Evolutionary conservation across 371 early-diverging fungal genomes (phyloP), one percentile per base, ranked within the genome.

Genomic region (Blastocladiella emersonii): DNA sequence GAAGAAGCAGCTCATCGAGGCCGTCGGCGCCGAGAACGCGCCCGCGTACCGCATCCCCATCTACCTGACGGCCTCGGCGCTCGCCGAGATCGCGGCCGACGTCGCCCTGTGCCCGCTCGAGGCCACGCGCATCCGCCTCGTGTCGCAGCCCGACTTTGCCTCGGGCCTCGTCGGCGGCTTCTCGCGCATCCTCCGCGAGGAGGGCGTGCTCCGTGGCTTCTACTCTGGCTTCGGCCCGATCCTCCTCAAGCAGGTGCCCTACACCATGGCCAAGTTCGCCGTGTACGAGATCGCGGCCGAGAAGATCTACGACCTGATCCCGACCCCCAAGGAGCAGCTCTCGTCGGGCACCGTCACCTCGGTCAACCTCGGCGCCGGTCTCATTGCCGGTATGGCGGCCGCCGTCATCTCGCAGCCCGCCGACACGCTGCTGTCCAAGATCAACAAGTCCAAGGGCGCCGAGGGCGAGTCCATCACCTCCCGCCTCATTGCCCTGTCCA

Each of bases 81-180:
- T 85, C 59, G 92, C 92, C 56, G 93, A 92, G 77, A 78, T 92
- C 67, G 75, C 91, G 67, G 93, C 92, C 70, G 92, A 92, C 72
- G 72, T 91, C 23, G 76, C 82, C 34, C 79, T 90, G 55, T 87
- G 88, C 74, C 88, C 88, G 61, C 74, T 85, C 59, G 86, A 87
- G 72, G 88, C 88, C 67, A 85, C 85, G 63, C 83, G 87, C 71
- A 86, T 86, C 66, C 83, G 85, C 77, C 77, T 85, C 62, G 87
- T 86, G 56, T 86, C 87, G 64, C 85, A 86, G 68, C 85, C 87
- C 53, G 68, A 70, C 57, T 86, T 86, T 70, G 85, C 87, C 67
- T 57, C 71, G 49, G 87, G 87, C 68, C 78, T 86, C 55, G 66
- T 81, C 49, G 61, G 74, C 68, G 85, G 84, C 65, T 84, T 84